Evolutionary conservation across 495 filamentous ascomycete species (phyloP).

Genomic region (Daldinia caldariorum): DNA sequence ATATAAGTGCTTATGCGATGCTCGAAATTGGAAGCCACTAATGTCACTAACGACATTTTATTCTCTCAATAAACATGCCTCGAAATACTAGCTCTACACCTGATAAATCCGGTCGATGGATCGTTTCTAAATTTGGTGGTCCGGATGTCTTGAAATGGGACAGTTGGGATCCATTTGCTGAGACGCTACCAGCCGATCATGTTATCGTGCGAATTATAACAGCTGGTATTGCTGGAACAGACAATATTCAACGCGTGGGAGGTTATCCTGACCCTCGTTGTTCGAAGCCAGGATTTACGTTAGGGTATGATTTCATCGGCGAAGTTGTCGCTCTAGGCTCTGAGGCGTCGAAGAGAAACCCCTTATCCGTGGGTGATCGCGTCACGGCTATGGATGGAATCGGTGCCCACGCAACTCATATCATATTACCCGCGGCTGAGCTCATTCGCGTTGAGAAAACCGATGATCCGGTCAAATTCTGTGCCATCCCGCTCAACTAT

Average conservation of each 20-base stretch:
- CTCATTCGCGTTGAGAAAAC: slow-evolving; percentile 7
- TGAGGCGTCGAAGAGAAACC: background rate
- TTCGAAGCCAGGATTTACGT: slow-evolving; percentile 7
- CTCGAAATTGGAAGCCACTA: background rate
- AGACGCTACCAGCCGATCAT: background rate
- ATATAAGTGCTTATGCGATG: background rate
- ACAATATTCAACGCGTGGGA: slow-evolving; percentile 11
- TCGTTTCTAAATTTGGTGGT: slow-evolving; percentile 9
- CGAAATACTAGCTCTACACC: slow-evolving; percentile 7
- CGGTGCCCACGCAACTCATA: background rate
- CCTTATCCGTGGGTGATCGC: background rate
- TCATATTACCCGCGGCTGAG: background rate
- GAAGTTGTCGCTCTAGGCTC: background rate
- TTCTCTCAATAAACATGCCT: background rate
- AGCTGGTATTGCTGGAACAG: slow-evolving; percentile 9
- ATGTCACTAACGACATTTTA: background rate
- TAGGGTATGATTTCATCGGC: slow-evolving; percentile 1
- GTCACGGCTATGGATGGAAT: background rate
- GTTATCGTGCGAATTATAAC: slow-evolving; percentile 7
- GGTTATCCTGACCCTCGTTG: slow-evolving; percentile 7
- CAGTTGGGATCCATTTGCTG: background rate
- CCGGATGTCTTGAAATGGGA: slow-evolving; percentile 17
- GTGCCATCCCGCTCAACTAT: slow-evolving; percentile 1
- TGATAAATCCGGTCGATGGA: slow-evolving; percentile 11
- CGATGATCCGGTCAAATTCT: slow-evolving; percentile 1